phyloP scores from a whole-genome alignment of 2,329 filamentous ascomycete genomes.

The Alternaria panax region DNA sequence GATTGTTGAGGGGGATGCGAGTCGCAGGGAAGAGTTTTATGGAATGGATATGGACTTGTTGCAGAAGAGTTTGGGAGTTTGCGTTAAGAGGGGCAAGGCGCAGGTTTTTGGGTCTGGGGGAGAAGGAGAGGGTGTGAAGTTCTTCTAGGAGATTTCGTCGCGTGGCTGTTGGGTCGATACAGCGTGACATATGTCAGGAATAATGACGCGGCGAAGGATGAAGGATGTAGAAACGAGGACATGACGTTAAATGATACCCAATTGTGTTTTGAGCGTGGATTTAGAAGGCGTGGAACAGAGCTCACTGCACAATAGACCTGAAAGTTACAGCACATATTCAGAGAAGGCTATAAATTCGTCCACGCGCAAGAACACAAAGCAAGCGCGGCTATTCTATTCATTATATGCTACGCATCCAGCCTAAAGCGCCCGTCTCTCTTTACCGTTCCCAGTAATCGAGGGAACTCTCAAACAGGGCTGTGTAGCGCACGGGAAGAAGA shows the following conservation, averaged over 20 bases:
- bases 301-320: not conserved
- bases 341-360: no score
- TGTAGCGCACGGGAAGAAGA: no score
- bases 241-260: constrained; percentile 1
- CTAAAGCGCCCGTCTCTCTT: no score
- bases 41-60: constrained; percentile 87
- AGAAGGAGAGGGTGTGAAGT: constrained; percentile 85
- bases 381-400: not conserved
- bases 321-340: no score
- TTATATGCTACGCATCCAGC: no score
- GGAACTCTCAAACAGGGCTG: no score
- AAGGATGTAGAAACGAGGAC: not conserved
- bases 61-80: constrained; percentile 76
- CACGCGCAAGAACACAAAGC: no score
- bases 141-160: constrained; percentile 64
- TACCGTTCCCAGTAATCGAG: no score
- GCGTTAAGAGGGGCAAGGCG: constrained; percentile 90
- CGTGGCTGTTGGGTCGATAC: not conserved
- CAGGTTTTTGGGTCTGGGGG: constrained; percentile 87
- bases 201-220: not conserved
- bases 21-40: constrained; percentile 73
- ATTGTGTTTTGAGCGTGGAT: not conserved
- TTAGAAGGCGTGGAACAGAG: not conserved
- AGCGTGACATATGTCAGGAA: not conserved
- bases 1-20: constrained; percentile 84